phyloP scores from a whole-genome alignment of 2,329 filamentous ascomycete species.

The Alternaria infectoria region DNA sequence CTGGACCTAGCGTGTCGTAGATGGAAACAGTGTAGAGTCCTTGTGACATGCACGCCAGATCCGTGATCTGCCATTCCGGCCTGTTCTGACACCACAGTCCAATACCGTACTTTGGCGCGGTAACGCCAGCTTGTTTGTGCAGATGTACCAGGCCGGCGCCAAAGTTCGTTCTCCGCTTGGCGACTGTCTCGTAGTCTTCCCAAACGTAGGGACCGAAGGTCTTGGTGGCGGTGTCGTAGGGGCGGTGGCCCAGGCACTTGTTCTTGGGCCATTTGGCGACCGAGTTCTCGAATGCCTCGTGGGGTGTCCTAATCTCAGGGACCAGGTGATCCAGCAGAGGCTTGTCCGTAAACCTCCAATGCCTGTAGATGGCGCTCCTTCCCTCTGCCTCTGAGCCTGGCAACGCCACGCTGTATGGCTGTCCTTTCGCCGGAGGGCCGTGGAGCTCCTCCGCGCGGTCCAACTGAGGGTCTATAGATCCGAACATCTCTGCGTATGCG shows the following conservation, averaged over 20 bases:
- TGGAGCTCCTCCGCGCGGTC: slow-evolving; percentile 58
- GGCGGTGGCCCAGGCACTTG: slow-evolving; percentile 79
- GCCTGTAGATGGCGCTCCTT: slow-evolving; percentile 78
- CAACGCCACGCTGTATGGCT: slow-evolving; percentile 78
- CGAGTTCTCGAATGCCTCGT: slow-evolving; percentile 79
- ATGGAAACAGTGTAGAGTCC: slow-evolving; percentile 88
- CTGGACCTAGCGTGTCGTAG: slow-evolving; percentile 93
- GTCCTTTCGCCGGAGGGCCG: slow-evolving; percentile 71
- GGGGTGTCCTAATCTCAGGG: slow-evolving; percentile 70
- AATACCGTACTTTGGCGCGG: slow-evolving; percentile 70
- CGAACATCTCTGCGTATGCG: slow-evolving; percentile 37
- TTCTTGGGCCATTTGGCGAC: slow-evolving; percentile 67
- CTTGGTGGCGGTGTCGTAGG: slow-evolving; percentile 77
- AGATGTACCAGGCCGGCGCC: slow-evolving; percentile 85
- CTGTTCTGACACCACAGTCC: slow-evolving; percentile 88
- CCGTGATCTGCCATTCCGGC: slow-evolving; percentile 87
- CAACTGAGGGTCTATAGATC: slow-evolving; percentile 33
- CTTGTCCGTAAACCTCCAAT: slow-evolving; percentile 77
- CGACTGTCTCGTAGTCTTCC: slow-evolving; percentile 82
- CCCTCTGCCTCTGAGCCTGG: slow-evolving; percentile 76
- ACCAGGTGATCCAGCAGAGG: slow-evolving; percentile 60
- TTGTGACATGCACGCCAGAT: slow-evolving; percentile 87
- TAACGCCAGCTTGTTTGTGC: slow-evolving; percentile 74
- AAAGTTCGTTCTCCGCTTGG: slow-evolving; percentile 79
- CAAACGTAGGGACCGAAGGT: slow-evolving; percentile 80